These are phyloP conservation scores for Phoma sp. DNA, from an alignment of 2,329 filamentous ascomycete species.

Conservation along the genomic window DNA sequence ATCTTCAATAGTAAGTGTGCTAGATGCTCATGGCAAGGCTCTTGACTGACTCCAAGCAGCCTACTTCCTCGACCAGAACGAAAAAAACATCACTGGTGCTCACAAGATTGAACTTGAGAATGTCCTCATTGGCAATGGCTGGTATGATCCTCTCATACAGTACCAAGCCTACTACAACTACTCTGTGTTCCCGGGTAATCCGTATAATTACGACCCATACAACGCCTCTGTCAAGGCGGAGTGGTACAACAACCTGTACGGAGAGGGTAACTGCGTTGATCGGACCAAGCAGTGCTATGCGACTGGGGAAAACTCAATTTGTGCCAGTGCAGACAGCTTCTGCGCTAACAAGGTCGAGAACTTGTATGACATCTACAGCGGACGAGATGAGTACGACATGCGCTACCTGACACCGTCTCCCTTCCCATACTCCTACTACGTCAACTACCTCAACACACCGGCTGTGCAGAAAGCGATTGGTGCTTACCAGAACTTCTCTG, in stretches of 20 bases:
- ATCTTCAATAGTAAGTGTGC: slow-evolving; percentile 54
- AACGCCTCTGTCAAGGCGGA: slow-evolving; percentile 57
- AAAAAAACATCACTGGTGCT: slow-evolving; percentile 52
- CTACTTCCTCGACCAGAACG: slow-evolving; percentile 58
- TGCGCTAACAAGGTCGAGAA: slow-evolving; percentile 61
- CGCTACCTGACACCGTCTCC: slow-evolving; percentile 62
- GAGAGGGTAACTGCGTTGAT: slow-evolving; percentile 66
- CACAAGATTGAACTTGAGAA: slow-evolving; percentile 58
- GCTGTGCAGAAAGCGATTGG: slow-evolving; percentile 64
- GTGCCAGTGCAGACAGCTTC: slow-evolving; percentile 61
- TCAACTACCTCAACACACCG: slow-evolving; percentile 64
- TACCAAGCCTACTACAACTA: slow-evolving; percentile 66
- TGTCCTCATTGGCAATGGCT: slow-evolving; percentile 65
- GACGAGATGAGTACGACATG: slow-evolving; percentile 66
- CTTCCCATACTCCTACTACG: slow-evolving; percentile 63
- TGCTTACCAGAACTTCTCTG: slow-evolving; percentile 65
- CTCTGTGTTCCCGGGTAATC: slow-evolving; percentile 62
- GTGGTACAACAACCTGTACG: slow-evolving; percentile 67
- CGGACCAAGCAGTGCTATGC: slow-evolving; percentile 62
- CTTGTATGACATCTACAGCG: slow-evolving; percentile 59
- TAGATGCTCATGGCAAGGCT: neutral
- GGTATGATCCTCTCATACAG: slow-evolving; percentile 63
- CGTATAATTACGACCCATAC: slow-evolving; percentile 62
- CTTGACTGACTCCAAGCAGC: slow-evolving; percentile 21
- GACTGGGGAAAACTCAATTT: slow-evolving; percentile 59